Conservation (phyloP, 768 basidiomycete species). For the Pleurotus eryngii region DNA sequence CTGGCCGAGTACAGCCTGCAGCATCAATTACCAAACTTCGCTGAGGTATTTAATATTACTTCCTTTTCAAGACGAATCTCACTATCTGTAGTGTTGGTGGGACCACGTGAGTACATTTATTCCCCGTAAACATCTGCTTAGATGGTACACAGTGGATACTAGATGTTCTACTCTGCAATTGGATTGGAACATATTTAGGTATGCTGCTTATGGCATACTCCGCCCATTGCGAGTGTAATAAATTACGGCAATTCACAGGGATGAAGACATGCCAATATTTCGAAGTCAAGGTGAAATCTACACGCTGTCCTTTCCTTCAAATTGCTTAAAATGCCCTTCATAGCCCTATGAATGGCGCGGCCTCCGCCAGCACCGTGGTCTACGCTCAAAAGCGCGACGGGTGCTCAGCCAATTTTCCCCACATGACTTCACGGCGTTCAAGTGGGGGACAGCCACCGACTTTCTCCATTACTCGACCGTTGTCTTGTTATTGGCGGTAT, state of each 20-base stretch:
- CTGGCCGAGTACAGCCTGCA: conserved; percentile 86
- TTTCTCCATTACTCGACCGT: conserved; percentile 75
- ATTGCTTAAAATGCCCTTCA: conserved; percentile 8
- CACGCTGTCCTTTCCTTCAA: conserved; percentile 9
- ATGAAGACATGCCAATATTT: conserved; percentile 88
- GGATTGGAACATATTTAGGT: conserved; percentile 85
- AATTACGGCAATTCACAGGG: conserved; percentile 37
- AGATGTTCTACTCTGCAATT: conserved; percentile 85
- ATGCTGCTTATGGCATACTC: conserved; percentile 14
- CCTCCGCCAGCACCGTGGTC: conserved; percentile 69
- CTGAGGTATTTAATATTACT: conserved; percentile 51
- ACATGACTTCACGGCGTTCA: conserved; percentile 84
- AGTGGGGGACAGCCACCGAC: conserved; percentile 78
- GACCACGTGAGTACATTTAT: conserved; percentile 63
- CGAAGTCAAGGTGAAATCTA: conserved; percentile 70
- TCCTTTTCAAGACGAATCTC: conserved; percentile 10
- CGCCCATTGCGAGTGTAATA: background rate
- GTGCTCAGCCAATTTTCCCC: conserved; percentile 84
- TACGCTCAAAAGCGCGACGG: conserved; percentile 75
- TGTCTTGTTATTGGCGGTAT: conserved; percentile 70
- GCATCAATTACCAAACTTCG: conserved; percentile 86
- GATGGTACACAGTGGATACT: conserved; percentile 65
- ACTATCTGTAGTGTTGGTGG: conserved; percentile 72
- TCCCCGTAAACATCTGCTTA: conserved; percentile 11
- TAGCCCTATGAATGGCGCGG: conserved; percentile 88